Percentiles rank a stretch among this genome's conserved stretches.
phyloP scores from a whole-genome alignment of 2,329 filamentous ascomycete species.

The Xylariaceae sp. region DNA sequence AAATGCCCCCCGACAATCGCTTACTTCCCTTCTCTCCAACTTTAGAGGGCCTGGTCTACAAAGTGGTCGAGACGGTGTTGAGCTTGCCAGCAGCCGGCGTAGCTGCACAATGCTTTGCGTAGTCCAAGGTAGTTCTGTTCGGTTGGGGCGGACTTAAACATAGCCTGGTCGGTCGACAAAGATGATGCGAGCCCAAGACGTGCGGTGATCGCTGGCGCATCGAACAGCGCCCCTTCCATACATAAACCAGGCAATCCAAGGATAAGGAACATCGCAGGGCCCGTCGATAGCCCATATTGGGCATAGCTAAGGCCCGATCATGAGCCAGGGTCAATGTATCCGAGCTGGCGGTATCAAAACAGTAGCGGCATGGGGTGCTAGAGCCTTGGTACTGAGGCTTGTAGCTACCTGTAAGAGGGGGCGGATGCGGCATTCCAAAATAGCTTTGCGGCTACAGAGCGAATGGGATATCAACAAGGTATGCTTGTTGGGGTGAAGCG shows the following conservation, averaged over 20 bases:
- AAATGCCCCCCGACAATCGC: not conserved
- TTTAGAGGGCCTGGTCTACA: slow-evolving; percentile 9
- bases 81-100: slow-evolving; percentile 11
- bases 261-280: slow-evolving; percentile 10
- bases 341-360: slow-evolving; percentile 9
- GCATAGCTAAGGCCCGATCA: slow-evolving; percentile 13
- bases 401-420: not conserved
- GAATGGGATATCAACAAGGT: not conserved
- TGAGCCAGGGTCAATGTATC: slow-evolving; percentile 7
- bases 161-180: slow-evolving; percentile 12
- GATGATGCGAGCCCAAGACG: slow-evolving; percentile 13
- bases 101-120: slow-evolving; percentile 11
- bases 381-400: not conserved
- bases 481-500: not conserved
- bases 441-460: not conserved
- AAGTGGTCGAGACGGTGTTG: slow-evolving; percentile 13
- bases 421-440: not conserved
- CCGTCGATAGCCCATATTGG: slow-evolving; percentile 8
- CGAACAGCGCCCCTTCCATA: slow-evolving; percentile 13
- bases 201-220: slow-evolving; percentile 14
- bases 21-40: slow-evolving; percentile 10
- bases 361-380: slow-evolving; percentile 8
- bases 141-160: slow-evolving; percentile 12
- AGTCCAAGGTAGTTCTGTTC: slow-evolving; percentile 6
- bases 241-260: slow-evolving; percentile 13